Evolutionary conservation across 495 filamentous ascomycete genomes (phyloP).

Genomic region (Corynascus novoguineensis): DNA sequence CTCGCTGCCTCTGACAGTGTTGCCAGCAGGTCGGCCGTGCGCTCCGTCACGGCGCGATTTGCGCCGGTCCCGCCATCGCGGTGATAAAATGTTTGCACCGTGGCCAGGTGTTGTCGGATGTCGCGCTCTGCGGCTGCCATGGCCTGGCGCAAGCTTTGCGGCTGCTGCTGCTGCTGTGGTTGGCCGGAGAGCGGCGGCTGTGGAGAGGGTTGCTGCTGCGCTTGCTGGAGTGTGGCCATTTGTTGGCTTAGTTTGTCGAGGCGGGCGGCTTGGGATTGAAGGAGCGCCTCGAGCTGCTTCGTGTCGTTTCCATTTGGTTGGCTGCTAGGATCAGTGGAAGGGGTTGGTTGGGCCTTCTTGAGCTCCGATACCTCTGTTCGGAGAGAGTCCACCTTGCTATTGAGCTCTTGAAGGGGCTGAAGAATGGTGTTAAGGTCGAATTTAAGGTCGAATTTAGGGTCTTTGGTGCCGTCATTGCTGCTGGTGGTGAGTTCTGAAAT

Average conservation of each 20-base stretch:
- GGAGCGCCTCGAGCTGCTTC: not conserved
- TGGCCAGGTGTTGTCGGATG: constrained; percentile 13
- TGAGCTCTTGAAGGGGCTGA: constrained; percentile 12
- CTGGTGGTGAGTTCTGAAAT: not conserved
- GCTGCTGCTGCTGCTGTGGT: constrained; percentile 4
- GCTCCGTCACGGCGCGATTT: constrained; percentile 8
- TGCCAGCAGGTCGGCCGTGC: constrained; percentile 16
- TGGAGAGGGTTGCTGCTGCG: constrained; percentile 14
- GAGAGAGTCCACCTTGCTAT: constrained; percentile 1
- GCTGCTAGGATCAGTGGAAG: not conserved
- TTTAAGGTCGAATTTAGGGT: not conserved
- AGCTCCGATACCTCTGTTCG: constrained; percentile 15
- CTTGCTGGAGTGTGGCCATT: constrained; percentile 11
- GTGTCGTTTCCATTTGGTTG: not conserved
- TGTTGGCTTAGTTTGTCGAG: constrained; percentile 6
- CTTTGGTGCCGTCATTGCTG: not conserved
- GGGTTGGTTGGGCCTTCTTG: constrained; percentile 1
- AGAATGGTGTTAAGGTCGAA: constrained; percentile 4
- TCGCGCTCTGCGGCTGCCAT: constrained; percentile 23
- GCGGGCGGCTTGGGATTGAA: constrained; percentile 3
- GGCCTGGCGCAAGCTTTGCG: constrained; percentile 21
- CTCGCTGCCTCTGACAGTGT: not conserved
- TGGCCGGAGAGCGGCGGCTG: not conserved
- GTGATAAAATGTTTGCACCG: constrained; percentile 16
- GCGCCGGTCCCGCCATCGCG: not conserved